Base-by-base conservation (phyloP, 345 rosid species). In the Gossypium arboreum region DNA sequence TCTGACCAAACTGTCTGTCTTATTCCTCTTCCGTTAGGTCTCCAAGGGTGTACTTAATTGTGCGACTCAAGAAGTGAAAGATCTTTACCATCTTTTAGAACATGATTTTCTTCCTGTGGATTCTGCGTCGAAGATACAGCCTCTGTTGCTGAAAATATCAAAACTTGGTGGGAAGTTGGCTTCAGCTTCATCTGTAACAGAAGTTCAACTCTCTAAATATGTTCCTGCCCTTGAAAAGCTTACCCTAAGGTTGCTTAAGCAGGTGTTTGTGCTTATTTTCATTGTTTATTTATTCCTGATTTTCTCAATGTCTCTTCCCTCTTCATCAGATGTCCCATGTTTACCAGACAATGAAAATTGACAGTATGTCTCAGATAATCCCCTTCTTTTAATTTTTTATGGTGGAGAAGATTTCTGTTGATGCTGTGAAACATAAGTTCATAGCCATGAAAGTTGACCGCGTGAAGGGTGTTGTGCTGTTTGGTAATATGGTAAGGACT, bases 31-130 rank as follows among this genome's bases (percentile, higher is more conserved):
- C 15, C 29, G 22, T 27, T 74, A 96, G 99, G 95, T 89, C 17
- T 83, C 92, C 27, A 93, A 89, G 80, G 99, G 99, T 75, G 97
- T 93, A 18, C 76, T 93, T 79, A 91, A 92, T 81, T 96, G 97
- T 88, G 98, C 89, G 3, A 88, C 88, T n/a, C 99, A 88, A 82
- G 99, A 96, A 81, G 98, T 92, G 39, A 96, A 96, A 79, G 99
- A 96, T 79, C 91, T 96, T 52, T 93, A 89, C 83, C 86, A 91
- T 86, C 85, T 93, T 74, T 78, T 96, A 74, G 99, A 96, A 86
- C 91, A 92, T 70, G 98, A 93, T 61, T 92, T 91, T 83, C 86
- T 88, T 52, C 97, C 98, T 11, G 80, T 93, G 34, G 98, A 93
- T 85, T 91, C 92, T 74, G 92, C 94, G 9, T 81, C 87, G 29